Conservation (phyloP, 352 stramenopile species). For the Phytophthora brassicae region DNA sequence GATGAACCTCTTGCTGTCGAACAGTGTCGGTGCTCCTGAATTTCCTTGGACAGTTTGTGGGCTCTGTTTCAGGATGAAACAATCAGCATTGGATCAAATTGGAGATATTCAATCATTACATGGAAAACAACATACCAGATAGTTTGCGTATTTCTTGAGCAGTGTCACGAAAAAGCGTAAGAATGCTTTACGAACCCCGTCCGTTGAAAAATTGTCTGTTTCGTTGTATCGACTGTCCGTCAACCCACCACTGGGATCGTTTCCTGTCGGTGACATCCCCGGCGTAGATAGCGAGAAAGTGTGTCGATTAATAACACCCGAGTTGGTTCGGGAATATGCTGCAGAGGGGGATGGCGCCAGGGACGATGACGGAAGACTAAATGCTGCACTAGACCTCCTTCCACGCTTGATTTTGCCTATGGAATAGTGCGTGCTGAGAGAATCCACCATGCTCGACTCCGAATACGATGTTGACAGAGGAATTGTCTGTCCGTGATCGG, state of each 20-base stretch:
- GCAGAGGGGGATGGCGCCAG: conserved; percentile 26
- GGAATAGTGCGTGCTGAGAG: conserved; percentile 57
- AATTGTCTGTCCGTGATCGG: conserved; percentile 70
- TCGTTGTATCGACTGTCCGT: conserved; percentile 74
- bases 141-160: conserved; percentile 76
- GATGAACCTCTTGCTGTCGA: conserved; percentile 68
- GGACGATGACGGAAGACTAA: conserved; percentile 35
- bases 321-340: conserved; percentile 31
- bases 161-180: conserved; percentile 83
- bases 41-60: conserved; percentile 19
- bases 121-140: conserved; percentile 74
- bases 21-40: conserved; percentile 45
- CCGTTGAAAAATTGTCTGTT: conserved; percentile 64
- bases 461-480: conserved; percentile 60
- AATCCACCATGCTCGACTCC: conserved; percentile 52
- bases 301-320: conserved; percentile 30
- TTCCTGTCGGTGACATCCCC: conserved; percentile 22
- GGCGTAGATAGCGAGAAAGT: conserved; percentile 37
- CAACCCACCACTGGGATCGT: conserved; percentile 46
- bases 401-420: conserved; percentile 73
- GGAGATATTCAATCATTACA: too few relatives aligned
- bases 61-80: conserved; percentile 28
- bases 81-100: conserved; percentile 8
- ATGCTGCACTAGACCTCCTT: conserved; percentile 50
- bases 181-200: conserved; percentile 70